Evolutionary conservation across 768 basidiomycete species (phyloP), one percentile per base, ranked within the genome.

Genomic region (Hydnomerulius pinastri): DNA sequence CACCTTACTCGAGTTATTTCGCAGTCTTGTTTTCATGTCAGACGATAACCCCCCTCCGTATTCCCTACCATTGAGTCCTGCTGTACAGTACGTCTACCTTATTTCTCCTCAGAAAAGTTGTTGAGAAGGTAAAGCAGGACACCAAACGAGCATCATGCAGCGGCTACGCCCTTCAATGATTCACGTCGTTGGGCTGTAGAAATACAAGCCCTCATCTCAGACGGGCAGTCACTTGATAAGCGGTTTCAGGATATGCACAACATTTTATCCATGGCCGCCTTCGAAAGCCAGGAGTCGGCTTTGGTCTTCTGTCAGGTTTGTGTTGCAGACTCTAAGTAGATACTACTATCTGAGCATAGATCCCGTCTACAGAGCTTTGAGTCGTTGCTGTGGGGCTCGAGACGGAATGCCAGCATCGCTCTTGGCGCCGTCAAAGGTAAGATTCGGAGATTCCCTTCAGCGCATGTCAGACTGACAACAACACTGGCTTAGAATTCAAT

Each of bases 11-110:
- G 13, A 35, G 13, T 35, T 35, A 12, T 35, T 35, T 13, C 25
- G 20, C 15, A 43, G 48, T 38, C 7, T 5, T 30, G 7, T 37
- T 40, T 21, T 33, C 43, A 54, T 51, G 55, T 29, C 37, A 24
- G 52, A 21, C 4, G 53, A 55, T 15, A 52, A 35, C 40, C 60
- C 60, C 39, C 60, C 60, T 30, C 56, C 59, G 17, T 61, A 61
- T 25, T 61, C 56, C 33, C 29, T 48, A 30, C 35, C 27, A 30
- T 20, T 35, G 6, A 2, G 21, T 36, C 40, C 44, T 20, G n/a
- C 25, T 12, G 21, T 24, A 4, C 23, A 27, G 59, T 61, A 21
- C 12, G 55, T 57, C n/a, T n/a, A n/a, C n/a, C n/a, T n/a, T n/a
- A n/a, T n/a, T n/a, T 13, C 33, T 35, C 17, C 6, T 13, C 33